Percentiles rank a stretch among this genome's conserved stretches.
Evolutionary conservation across 169 alveolate species (phyloP).

Genomic region (Plasmodium fragile): DNA sequence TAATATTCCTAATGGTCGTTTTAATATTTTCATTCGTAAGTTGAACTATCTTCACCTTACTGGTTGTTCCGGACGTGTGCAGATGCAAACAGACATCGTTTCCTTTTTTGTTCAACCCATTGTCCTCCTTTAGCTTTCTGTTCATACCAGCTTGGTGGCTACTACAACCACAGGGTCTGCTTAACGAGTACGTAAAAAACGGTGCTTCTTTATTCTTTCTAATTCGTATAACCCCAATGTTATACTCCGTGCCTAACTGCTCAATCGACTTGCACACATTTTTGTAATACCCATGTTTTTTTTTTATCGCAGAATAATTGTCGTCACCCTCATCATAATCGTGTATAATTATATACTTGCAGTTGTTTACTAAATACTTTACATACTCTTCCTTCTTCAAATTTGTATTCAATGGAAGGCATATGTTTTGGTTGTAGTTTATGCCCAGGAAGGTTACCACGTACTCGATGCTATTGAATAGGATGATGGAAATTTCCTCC

Average conservation of each 20-base stretch:
- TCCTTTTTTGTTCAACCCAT: not conserved
- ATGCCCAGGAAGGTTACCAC: slow-evolving; percentile 36
- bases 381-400: slow-evolving; percentile 64
- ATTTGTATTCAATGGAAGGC: slow-evolving; percentile 68
- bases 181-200: slow-evolving; percentile 44
- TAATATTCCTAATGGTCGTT: slow-evolving; percentile 46
- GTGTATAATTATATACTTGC: slow-evolving; percentile 71
- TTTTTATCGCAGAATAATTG: slow-evolving; percentile 14
- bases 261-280: slow-evolving; percentile 36
- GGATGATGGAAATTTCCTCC: slow-evolving; percentile 48
- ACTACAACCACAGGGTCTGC: not conserved
- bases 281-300: slow-evolving; percentile 67
- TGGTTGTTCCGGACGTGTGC: slow-evolving; percentile 70
- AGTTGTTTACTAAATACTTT: slow-evolving; percentile 44
- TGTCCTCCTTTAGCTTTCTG: not conserved
- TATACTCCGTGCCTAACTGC: slow-evolving; percentile 32
- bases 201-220: slow-evolving; percentile 49
- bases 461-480: slow-evolving; percentile 68
- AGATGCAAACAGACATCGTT: slow-evolving; percentile 54
- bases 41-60: slow-evolving; percentile 73
- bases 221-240: slow-evolving; percentile 51
- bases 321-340: slow-evolving; percentile 63
- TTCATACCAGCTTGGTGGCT: not conserved
- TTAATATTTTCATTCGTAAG: slow-evolving; percentile 62
- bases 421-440: slow-evolving; percentile 40